These are phyloP conservation scores for Posidonia oceanica DNA, from an alignment of 116 monocot species.

Conservation along the genomic window DNA sequence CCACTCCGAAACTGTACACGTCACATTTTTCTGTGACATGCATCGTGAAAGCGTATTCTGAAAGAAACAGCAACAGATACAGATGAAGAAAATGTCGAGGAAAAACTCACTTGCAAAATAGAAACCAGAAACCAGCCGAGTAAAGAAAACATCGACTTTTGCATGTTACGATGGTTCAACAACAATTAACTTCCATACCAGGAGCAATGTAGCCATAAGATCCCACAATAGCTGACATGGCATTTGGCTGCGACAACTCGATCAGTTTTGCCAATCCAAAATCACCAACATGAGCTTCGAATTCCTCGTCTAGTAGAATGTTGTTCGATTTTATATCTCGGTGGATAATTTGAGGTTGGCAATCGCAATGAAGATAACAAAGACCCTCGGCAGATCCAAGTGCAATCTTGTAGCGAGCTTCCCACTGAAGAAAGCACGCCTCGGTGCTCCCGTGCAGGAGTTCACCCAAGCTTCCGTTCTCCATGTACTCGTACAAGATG, in stretches of 20 bases:
- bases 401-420: conserved; percentile 53
- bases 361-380: conserved; percentile 59
- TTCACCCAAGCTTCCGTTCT: conserved; percentile 63
- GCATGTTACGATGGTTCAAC: too few relatives aligned
- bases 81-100: too few relatives aligned
- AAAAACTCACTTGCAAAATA: too few relatives aligned
- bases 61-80: not conserved
- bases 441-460: conserved; percentile 38
- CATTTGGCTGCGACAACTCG: conserved; percentile 50
- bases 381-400: conserved; percentile 67
- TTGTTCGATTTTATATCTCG: conserved; percentile 72
- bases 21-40: conserved; percentile 85
- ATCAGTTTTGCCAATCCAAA: conserved; percentile 66
- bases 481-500: conserved; percentile 64
- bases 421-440: conserved; percentile 40
- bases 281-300: conserved; percentile 81
- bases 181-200: conserved; percentile 18
- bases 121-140: too few relatives aligned
- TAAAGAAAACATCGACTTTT: too few relatives aligned
- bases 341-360: conserved; percentile 60
- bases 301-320: conserved; percentile 51
- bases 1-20: conserved; percentile 79
- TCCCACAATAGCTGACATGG: conserved; percentile 81
- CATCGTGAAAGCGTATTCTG: conserved; percentile 92
- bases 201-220: conserved; percentile 88